Percentiles rank a stretch among this genome's conserved stretches.
Evolutionary conservation across 352 stramenopile genomes (phyloP).

Genomic region (Globisporangium viniferum): DNA sequence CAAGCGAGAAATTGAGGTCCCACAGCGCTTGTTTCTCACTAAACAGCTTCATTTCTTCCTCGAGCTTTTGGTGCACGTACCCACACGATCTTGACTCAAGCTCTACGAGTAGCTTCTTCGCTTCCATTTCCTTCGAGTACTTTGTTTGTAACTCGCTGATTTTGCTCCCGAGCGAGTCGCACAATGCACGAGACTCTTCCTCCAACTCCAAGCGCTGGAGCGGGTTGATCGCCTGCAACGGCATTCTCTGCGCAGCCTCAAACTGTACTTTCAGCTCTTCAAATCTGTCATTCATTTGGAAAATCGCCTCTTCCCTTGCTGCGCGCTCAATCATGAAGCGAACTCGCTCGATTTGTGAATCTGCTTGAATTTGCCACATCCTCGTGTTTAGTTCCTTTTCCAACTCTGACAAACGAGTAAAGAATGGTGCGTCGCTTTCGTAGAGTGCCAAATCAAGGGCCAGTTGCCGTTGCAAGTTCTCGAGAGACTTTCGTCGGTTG

Average conservation of each 20-base stretch:
- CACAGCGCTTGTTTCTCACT: slow-evolving; percentile 61
- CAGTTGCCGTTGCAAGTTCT: slow-evolving; percentile 29
- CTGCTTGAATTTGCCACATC: slow-evolving; percentile 54
- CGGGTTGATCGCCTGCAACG: slow-evolving; percentile 47
- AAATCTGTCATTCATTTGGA: slow-evolving; percentile 46
- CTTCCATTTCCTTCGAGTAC: slow-evolving; percentile 20
- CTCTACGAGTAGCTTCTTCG: slow-evolving; percentile 36
- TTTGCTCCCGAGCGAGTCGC: slow-evolving; percentile 25
- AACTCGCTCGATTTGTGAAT: slow-evolving; percentile 49
- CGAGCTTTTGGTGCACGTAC: slow-evolving; percentile 42
- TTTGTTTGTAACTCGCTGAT: slow-evolving; percentile 15
- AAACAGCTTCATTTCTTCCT: slow-evolving; percentile 57
- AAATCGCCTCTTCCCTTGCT: slow-evolving; percentile 50
- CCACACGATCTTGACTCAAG: slow-evolving; percentile 44
- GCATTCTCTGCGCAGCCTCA: slow-evolving; percentile 41
- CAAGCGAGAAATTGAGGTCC: slow-evolving; percentile 44
- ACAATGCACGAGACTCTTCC: slow-evolving; percentile 22
- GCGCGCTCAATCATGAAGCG: slow-evolving; percentile 66
- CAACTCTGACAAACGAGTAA: slow-evolving; percentile 34
- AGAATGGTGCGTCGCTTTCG: slow-evolving; percentile 45
- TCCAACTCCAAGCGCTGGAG: slow-evolving; percentile 46
- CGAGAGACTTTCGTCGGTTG: slow-evolving; percentile 22
- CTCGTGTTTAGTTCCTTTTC: slow-evolving; percentile 45
- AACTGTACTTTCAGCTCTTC: slow-evolving; percentile 37
- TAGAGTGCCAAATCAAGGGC: slow-evolving; percentile 45